Evolutionary conservation across 331 rosid species (phyloP).

Genomic region (Quercus phellos): DNA sequence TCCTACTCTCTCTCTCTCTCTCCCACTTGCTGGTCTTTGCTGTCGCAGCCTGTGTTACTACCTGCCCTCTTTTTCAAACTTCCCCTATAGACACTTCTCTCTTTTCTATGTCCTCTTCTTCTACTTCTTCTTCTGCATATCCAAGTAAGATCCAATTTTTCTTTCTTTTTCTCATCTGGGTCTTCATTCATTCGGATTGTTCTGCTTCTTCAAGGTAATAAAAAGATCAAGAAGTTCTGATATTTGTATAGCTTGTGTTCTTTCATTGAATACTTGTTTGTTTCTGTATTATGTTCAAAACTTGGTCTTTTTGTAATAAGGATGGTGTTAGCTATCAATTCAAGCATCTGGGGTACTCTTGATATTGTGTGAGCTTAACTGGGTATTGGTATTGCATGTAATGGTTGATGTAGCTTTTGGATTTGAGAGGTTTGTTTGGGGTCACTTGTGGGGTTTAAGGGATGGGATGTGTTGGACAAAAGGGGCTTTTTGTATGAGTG

Average conservation of each 20-base stretch:
- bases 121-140: conserved; percentile 22
- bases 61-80: conserved; percentile 40
- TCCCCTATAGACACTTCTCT: conserved; percentile 27
- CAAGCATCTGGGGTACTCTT: conserved; percentile 50
- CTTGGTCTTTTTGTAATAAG: conserved; percentile 22
- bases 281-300: conserved; percentile 26
- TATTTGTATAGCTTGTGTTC: conserved; percentile 18
- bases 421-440: conserved; percentile 23
- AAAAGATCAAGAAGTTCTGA: conserved; percentile 25
- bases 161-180: conserved; percentile 20
- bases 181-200: conserved; percentile 17
- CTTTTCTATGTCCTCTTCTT: conserved; percentile 29
- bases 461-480: conserved; percentile 14
- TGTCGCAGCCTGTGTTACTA: conserved; percentile 39
- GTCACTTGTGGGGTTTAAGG: conserved; percentile 30
- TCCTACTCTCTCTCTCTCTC: conserved; percentile 79
- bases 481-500: conserved; percentile 31
- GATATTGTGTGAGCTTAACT: conserved; percentile 27
- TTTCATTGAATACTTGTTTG: conserved; percentile 13
- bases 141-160: conserved; percentile 36
- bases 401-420: conserved; percentile 33
- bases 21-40: conserved; percentile 70
- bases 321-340: conserved; percentile 29
- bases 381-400: conserved; percentile 39
- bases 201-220: conserved; percentile 32